A percentile compares a stretch with the other conserved stretches of the same genome.
phyloP scores from a whole-genome alignment of 352 stramenopile genomes.

The Globisporangium rhizosaccharum region DNA sequence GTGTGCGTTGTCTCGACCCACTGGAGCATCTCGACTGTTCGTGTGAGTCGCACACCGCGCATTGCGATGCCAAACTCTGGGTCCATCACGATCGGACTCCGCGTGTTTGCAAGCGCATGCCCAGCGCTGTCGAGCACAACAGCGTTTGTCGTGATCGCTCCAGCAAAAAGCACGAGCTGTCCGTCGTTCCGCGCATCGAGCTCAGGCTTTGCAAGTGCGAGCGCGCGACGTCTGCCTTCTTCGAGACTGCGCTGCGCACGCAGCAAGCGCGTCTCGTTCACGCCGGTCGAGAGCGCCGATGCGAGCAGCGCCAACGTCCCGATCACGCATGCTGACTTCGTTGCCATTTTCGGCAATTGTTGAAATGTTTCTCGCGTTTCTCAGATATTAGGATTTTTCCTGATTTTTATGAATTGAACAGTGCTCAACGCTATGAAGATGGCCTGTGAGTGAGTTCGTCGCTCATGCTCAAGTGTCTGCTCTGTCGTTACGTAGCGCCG shows the following conservation, averaged over 20 bases:
- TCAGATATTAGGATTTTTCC: not conserved
- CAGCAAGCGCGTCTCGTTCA: conserved; percentile 52
- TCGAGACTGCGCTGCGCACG: conserved; percentile 43
- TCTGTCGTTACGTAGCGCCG: not conserved
- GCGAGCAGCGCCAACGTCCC: conserved; percentile 40
- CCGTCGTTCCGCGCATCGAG: conserved; percentile 20
- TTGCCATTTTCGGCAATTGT: conserved; percentile 14
- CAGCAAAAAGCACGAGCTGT: conserved; percentile 37
- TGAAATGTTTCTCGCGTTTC: not conserved
- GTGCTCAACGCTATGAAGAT: not conserved
- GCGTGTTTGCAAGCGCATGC: conserved; percentile 20
- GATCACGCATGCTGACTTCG: conserved; percentile 34
- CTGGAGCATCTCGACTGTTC: conserved; percentile 75
- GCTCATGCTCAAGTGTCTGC: not conserved
- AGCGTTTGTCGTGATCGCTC: conserved; percentile 38
- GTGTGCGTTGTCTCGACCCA: conserved; percentile 76
- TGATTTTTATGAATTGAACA: not conserved
- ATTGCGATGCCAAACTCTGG: conserved; percentile 50
- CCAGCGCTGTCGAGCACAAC: conserved; percentile 13
- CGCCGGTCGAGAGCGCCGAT: conserved; percentile 39
- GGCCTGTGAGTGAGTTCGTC: too few relatives aligned
- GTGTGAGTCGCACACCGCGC: conserved; percentile 58
- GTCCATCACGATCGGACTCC: conserved; percentile 52
- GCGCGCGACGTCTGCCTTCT: conserved; percentile 28
- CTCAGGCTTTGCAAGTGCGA: conserved; percentile 22